Conservation (phyloP, 1,284 basidiomycete species). For the Marasmius fiardii region DNA sequence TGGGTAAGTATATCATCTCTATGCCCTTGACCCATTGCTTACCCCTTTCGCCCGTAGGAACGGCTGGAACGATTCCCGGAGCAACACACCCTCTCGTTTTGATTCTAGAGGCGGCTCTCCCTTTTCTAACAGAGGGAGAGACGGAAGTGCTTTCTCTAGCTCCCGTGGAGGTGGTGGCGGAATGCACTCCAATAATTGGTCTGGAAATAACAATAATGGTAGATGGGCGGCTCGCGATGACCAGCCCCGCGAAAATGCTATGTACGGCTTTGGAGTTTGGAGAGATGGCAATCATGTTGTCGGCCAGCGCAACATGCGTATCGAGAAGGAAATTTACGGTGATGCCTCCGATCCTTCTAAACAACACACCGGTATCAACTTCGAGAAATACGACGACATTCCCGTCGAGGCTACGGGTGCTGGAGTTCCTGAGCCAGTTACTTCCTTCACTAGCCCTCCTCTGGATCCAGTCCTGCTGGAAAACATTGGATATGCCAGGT, state of each 20-base stretch:
- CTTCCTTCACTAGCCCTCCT: slow-evolving; percentile 84
- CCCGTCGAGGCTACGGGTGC: slow-evolving; percentile 98
- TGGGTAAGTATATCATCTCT: slow-evolving; percentile 45
- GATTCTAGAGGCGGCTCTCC: slow-evolving; percentile 22
- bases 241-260: slow-evolving; percentile 37
- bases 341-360: slow-evolving; percentile 81
- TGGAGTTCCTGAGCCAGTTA: slow-evolving; percentile 92
- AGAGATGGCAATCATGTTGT: slow-evolving; percentile 85
- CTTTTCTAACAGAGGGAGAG: slow-evolving; percentile 42
- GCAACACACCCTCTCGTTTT: slow-evolving; percentile 47
- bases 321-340: slow-evolving; percentile 97
- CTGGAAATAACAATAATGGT: slow-evolving; percentile 1
- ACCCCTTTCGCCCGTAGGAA: slow-evolving; percentile 36
- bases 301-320: slow-evolving; percentile 78
- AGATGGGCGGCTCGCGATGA: slow-evolving; percentile 10
- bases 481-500: slow-evolving; percentile 92
- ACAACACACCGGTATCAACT: slow-evolving; percentile 98
- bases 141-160: slow-evolving; percentile 40
- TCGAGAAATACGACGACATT: slow-evolving; percentile 99
- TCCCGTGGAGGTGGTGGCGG: slow-evolving; percentile 35
- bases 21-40: slow-evolving; percentile 15
- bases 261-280: slow-evolving; percentile 81
- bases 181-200: slow-evolving; percentile 42
- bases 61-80: slow-evolving; percentile 71
- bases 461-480: slow-evolving; percentile 92